These are phyloP conservation scores for Zizania palustris DNA, from an alignment of 202 grass and related monocot species.

Conservation along the genomic window DNA sequence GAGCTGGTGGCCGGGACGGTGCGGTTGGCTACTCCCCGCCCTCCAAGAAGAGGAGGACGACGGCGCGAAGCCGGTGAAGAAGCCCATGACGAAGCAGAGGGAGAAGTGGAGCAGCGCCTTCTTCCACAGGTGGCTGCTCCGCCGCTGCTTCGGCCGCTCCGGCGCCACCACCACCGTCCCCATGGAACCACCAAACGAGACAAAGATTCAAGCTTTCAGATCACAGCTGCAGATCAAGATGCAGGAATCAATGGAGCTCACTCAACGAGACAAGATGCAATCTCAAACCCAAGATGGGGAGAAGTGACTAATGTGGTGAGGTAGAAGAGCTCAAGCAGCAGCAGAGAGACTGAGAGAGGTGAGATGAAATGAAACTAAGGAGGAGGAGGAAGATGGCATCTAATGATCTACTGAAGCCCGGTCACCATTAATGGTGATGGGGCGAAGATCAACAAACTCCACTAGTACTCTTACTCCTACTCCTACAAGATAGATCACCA, in stretches of 20 bases:
- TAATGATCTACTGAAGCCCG: background rate
- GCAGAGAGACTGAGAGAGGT: background rate
- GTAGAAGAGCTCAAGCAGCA: background rate
- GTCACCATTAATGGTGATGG: slow-evolving; percentile 24
- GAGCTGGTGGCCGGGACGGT: slow-evolving; percentile 26
- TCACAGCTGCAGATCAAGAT: slow-evolving; percentile 46
- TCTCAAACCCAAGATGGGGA: background rate
- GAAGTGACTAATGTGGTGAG: background rate
- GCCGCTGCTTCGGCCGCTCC: slow-evolving; percentile 76
- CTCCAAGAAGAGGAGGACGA: slow-evolving; percentile 61
- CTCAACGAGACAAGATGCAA: slow-evolving; percentile 8
- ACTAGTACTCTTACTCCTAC: background rate
- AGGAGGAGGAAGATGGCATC: background rate
- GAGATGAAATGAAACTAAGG: background rate
- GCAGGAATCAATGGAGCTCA: background rate
- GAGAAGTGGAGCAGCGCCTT: slow-evolving; percentile 94
- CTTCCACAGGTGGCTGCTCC: slow-evolving; percentile 76
- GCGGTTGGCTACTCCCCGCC: slow-evolving; percentile 14
- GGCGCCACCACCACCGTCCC: slow-evolving; percentile 49
- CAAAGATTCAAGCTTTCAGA: background rate
- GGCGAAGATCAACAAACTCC: background rate
- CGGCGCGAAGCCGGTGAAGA: slow-evolving; percentile 97
- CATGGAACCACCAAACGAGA: no score
- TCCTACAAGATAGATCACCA: background rate
- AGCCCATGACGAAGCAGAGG: slow-evolving; percentile 96